A percentile compares a stretch with the other conserved stretches of the same genome.
These are phyloP conservation scores for Madurella mycetomatis DNA, from an alignment of 2,329 filamentous ascomycete species.

Conservation along the genomic window DNA sequence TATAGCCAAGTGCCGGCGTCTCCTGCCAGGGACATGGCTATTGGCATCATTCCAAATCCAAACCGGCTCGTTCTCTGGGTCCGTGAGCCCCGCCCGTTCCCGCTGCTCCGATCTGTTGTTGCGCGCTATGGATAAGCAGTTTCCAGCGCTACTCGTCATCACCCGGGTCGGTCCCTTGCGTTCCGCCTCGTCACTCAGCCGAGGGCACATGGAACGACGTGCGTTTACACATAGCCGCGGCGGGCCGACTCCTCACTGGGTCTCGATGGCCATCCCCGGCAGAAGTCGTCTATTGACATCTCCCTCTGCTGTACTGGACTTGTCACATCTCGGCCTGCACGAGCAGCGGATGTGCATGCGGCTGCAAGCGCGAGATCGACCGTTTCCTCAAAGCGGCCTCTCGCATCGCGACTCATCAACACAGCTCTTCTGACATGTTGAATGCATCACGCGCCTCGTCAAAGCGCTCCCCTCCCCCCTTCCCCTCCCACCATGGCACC, in stretches of 20 bases:
- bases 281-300: too few species aligned
- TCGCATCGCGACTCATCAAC: slow-evolving; percentile 3
- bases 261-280: too few species aligned
- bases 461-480: slow-evolving; percentile 10
- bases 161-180: background rate
- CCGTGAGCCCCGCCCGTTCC: background rate
- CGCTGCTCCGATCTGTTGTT: slow-evolving; percentile 6
- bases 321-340: slow-evolving; percentile 5
- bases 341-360: slow-evolving; percentile 17
- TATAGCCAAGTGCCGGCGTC: slow-evolving; percentile 26
- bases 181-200: background rate
- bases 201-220: too few species aligned
- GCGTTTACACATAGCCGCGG: too few species aligned
- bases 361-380: slow-evolving; percentile 26
- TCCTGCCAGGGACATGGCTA: slow-evolving; percentile 14
- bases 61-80: background rate
- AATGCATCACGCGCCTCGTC: slow-evolving; percentile 19
- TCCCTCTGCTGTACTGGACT: background rate
- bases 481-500: slow-evolving; percentile 8
- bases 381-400: slow-evolving; percentile 13
- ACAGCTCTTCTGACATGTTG: background rate
- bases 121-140: background rate
- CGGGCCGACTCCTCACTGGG: too few species aligned
- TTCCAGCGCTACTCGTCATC: background rate
- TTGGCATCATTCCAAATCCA: slow-evolving; percentile 12